Conservation (phyloP, 208 protist species). For the Jaenimonas drosophilae region DNA sequence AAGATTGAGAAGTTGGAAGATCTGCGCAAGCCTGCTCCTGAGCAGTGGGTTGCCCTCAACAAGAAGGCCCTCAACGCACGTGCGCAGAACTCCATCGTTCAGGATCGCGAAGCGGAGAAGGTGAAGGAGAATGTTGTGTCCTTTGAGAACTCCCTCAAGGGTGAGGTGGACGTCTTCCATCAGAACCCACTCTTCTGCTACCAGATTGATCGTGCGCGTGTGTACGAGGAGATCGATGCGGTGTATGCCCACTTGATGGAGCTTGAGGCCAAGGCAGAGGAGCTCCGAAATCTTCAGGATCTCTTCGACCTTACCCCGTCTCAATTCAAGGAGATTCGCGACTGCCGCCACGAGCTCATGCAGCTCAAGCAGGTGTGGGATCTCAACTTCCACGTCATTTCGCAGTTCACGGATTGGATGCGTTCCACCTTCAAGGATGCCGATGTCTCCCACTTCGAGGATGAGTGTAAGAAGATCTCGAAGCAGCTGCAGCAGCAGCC, state of each 20-base stretch:
- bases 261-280: slow-evolving; percentile 82
- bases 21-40: slow-evolving; percentile 85
- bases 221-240: slow-evolving; percentile 84
- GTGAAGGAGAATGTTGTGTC: slow-evolving; percentile 79
- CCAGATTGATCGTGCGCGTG: slow-evolving; percentile 42
- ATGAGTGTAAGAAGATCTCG: slow-evolving; percentile 91
- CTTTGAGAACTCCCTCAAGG: slow-evolving; percentile 68
- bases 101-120: slow-evolving; percentile 89
- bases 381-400: slow-evolving; percentile 88
- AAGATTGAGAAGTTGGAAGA: slow-evolving; percentile 90
- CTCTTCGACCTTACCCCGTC: slow-evolving; percentile 92
- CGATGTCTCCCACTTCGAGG: slow-evolving; percentile 87
- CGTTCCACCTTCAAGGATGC: slow-evolving; percentile 90
- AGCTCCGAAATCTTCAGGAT: slow-evolving; percentile 89
- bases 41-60: slow-evolving; percentile 86
- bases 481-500: slow-evolving; percentile 90
- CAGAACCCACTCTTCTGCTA: slow-evolving; percentile 84
- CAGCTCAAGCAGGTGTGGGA: slow-evolving; percentile 93
- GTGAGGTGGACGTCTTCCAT: slow-evolving; percentile 76
- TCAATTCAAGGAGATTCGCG: slow-evolving; percentile 89
- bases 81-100: slow-evolving; percentile 87
- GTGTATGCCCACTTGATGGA: slow-evolving; percentile 72
- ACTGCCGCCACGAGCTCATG: slow-evolving; percentile 87
- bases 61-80: slow-evolving; percentile 92
- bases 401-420: slow-evolving; percentile 92